Base-by-base conservation (phyloP, 306 rosid genomes). In the Heteromeles arbutifolia region DNA sequence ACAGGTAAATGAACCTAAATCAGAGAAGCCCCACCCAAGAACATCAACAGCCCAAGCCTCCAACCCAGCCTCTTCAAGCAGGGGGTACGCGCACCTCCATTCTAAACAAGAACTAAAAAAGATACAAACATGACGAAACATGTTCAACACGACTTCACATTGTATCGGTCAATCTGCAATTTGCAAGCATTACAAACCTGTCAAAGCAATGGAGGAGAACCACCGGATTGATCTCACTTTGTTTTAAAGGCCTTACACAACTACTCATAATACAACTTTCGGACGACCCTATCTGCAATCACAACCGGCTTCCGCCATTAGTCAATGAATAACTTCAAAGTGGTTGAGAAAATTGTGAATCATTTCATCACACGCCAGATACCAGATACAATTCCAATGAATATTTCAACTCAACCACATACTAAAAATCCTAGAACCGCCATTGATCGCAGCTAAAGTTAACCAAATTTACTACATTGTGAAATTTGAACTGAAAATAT, bases 1-100 rank as follows among this genome's bases (percentile, higher is more conserved):
- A 53, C 28, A 37, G 65, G 70, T 41, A 48, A 82, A 76, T 79
- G 78, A 78, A 95, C 99, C 97, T 87, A 92, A 88, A 84, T 92
- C 89, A 75, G 90, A 90, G 90, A 95, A 95, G 69, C 99, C 99
- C 99, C 99, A 95, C 68, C 99, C 99, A 69, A 95, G 97, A 81
- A 92, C 87, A 84, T 95, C 99, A 52, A 95, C 64, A 31, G 99
- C 97, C 99, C 99, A 95, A 44, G 93, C 87, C 83, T 95, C 99
- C 41, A 89, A 74, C 50, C 97, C 97, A 53, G 89, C 87, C 77
- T 92, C 90, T 79, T 95, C 97, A 18, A 90, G 93, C 81, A 95
- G 77, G n/a, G 99, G 99, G 56, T 86, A 80, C 15, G 84, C 77
- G 48, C 88, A 85, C 75, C 99, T 89, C 97, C 99, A 95, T 86